Evolutionary conservation across 441 rosid species (phyloP), one percentile per base, ranked within the genome.

Genomic region (Populus hybrid): DNA sequence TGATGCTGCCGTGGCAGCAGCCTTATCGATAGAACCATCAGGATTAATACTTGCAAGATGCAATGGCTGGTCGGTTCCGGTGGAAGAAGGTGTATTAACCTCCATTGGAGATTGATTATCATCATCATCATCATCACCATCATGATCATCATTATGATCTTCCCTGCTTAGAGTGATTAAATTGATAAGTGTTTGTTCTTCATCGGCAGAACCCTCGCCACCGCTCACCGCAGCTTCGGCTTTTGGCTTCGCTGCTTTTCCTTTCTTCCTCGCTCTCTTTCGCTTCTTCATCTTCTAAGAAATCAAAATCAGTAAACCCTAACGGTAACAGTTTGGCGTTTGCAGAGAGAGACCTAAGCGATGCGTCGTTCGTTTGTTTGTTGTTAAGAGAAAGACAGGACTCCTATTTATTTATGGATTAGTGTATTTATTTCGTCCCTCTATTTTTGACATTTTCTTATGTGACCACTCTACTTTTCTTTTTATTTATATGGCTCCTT

Each of bases 191-290:
- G 81, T 45, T 14, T 45, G 56, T 14, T 45, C 85, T 79, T 84
- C 93, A 38, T 26, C 84, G 18, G 86, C 77, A 29, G 77, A 81
- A 21, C 70, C 76, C 45, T 38, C 74, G 4, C 40, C 56, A 45
- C 20, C 56, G 61, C 82, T 40, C 50, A 40, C 50, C 31, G 81
- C 75, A 71, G 75, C 74, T 24, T 74, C 77, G 29, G 70, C 31
- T 71, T 69, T 71, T 36, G 29, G 63, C 20, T 67, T 67, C 7
- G 38, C 70, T 24, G 86, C 76, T 72, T 87, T 93, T 4, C 91
- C 91, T 82, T 93, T 92, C 90, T 90, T 94, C 76, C 92, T 90
- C 64, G 93, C 96, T 72, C 93, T 82, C 86, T 93, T 96, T 69
- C 99, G 86, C 90, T 96, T 96, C 98, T 94, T 96, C 8, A 45